phyloP scores from a whole-genome alignment of 2,329 filamentous ascomycete species.

The Cladosporium sp. region DNA sequence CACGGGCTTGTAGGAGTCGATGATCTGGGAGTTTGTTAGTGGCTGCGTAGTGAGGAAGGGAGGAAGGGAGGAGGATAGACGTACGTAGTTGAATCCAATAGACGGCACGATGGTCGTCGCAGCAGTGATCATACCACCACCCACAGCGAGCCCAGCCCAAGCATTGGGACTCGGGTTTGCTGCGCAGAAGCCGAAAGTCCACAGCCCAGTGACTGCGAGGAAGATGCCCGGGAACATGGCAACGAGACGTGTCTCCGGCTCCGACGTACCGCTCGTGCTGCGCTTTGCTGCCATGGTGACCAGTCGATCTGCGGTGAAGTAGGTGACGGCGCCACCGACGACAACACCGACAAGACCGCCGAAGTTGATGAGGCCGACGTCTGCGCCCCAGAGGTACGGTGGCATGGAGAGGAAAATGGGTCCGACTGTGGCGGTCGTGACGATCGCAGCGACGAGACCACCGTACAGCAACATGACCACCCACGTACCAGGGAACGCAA shows the following conservation, averaged over 20 bases:
- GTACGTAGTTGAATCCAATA: conserved; percentile 46
- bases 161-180: conserved; percentile 38
- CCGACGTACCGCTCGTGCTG: conserved; percentile 39
- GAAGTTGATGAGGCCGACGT: conserved; percentile 42
- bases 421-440: conserved; percentile 41
- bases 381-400: conserved; percentile 44
- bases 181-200: conserved; percentile 43
- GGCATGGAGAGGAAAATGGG: conserved; percentile 40
- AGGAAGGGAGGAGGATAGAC: background rate
- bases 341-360: conserved; percentile 41
- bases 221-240: conserved; percentile 42
- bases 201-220: conserved; percentile 40
- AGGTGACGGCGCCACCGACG: conserved; percentile 40
- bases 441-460: conserved; percentile 43
- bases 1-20: conserved; percentile 51
- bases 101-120: conserved; percentile 45
- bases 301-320: conserved; percentile 40
- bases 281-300: conserved; percentile 40
- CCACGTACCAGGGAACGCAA: conserved; percentile 45
- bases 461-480: conserved; percentile 45
- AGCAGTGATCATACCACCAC: conserved; percentile 43
- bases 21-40: conserved; percentile 40
- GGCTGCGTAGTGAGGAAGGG: background rate
- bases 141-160: conserved; percentile 44
- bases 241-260: conserved; percentile 43